Percentiles rank a stretch among this genome's conserved stretches.
Conservation (phyloP, 148 eudicot genomes). For the Nepenthes mirabilis region DNA sequence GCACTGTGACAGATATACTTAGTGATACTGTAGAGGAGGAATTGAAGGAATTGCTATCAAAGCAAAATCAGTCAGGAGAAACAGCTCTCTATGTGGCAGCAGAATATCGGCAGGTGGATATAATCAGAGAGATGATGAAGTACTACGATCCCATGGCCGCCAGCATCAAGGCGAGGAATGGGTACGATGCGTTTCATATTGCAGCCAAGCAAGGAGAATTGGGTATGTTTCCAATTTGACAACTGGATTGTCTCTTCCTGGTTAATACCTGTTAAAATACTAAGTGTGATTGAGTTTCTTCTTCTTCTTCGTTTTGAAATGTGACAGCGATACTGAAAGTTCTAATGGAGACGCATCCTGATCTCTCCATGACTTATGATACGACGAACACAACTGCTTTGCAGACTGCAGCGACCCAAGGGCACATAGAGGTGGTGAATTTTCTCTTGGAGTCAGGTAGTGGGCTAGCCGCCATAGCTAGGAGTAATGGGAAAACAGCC, state of each 20-base stretch:
- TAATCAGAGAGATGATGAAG: constrained; percentile 14
- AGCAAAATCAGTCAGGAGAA: constrained; percentile 71
- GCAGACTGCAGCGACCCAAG: constrained; percentile 82
- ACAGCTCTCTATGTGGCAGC: constrained; percentile 68
- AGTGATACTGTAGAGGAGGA: constrained; percentile 27
- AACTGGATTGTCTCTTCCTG: background rate
- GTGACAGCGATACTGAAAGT: constrained; percentile 51
- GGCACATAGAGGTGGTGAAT: constrained; percentile 60
- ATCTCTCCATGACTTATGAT: constrained; percentile 78
- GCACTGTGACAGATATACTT: constrained; percentile 31
- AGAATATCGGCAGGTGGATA: constrained; percentile 50
- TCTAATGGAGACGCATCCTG: constrained; percentile 70
- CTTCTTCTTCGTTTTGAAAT: constrained; percentile 1
- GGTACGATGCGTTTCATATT: constrained; percentile 76
- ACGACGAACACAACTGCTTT: constrained; percentile 69
- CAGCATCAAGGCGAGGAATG: constrained; percentile 74
- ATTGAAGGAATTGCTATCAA: constrained; percentile 34
- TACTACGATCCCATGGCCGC: constrained; percentile 50
- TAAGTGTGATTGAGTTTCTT: background rate
- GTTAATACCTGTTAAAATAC: background rate
- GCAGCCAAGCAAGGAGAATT: constrained; percentile 86
- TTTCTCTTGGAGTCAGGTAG: constrained; percentile 54
- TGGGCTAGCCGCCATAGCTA: constrained; percentile 56
- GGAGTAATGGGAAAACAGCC: constrained; percentile 82
- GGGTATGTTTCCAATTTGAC: constrained; percentile 24